Evolutionary conservation across 2,329 filamentous ascomycete species (phyloP).

Genomic region (Monosporascus sp.): DNA sequence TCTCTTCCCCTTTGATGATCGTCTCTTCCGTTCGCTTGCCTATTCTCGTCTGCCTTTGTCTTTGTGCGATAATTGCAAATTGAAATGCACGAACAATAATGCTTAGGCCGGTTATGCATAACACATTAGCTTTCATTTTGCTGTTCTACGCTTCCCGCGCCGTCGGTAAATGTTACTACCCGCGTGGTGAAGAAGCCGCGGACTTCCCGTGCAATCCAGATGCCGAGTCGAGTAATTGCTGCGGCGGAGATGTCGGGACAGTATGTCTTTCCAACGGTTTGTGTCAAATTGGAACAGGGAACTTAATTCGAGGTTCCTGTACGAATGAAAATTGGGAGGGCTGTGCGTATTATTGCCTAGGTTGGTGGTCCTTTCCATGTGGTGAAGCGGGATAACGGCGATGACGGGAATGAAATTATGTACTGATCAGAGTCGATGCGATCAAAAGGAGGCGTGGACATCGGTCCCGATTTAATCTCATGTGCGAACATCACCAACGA

Average conservation of each 20-base stretch:
- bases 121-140: background rate
- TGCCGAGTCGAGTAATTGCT: background rate
- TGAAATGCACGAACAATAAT: too few species aligned
- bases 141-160: background rate
- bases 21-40: too few species aligned
- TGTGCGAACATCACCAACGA: background rate
- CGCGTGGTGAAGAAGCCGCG: background rate
- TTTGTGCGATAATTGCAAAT: too few species aligned
- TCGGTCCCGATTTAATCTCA: background rate
- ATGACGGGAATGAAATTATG: too few species aligned
- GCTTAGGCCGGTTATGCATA: too few species aligned
- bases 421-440: background rate
- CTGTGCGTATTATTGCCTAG: background rate
- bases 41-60: too few species aligned
- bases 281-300: background rate
- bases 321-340: background rate
- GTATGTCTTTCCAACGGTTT: background rate
- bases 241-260: background rate
- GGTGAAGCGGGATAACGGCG: too few species aligned
- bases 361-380: background rate
- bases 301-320: background rate
- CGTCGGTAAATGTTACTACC: background rate
- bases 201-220: background rate
- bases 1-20: too few species aligned
- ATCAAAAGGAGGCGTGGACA: background rate